These are phyloP conservation scores for Pulicaria dysenterica DNA, from an alignment of 129 eudicot species.

Conservation along the genomic window DNA sequence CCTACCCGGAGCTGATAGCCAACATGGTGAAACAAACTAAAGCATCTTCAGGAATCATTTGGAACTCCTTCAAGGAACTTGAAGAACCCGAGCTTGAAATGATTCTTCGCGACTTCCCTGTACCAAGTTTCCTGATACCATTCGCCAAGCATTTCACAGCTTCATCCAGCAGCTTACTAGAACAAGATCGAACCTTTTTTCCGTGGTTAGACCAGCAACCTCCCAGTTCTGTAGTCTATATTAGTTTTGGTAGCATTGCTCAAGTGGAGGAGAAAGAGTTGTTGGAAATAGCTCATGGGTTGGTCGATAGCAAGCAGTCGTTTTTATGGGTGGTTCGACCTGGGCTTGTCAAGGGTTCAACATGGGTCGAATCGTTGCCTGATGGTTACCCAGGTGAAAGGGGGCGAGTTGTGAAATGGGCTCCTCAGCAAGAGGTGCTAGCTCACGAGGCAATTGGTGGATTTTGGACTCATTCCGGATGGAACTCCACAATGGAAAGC, in stretches of 20 bases:
- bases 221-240: slow-evolving; percentile 47
- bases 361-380: slow-evolving; percentile 33
- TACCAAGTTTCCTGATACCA: slow-evolving; percentile 40
- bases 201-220: slow-evolving; percentile 51
- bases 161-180: slow-evolving; percentile 31
- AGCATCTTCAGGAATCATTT: slow-evolving; percentile 37
- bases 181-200: slow-evolving; percentile 33
- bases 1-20: not conserved
- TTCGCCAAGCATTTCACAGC: slow-evolving; percentile 38
- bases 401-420: slow-evolving; percentile 57
- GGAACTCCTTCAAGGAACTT: slow-evolving; percentile 45
- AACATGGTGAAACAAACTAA: slow-evolving; percentile 33
- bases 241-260: slow-evolving; percentile 56
- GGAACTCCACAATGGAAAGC: slow-evolving; percentile 67
- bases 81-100: slow-evolving; percentile 30
- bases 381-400: slow-evolving; percentile 31
- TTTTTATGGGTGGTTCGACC: slow-evolving; percentile 58
- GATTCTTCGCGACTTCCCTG: slow-evolving; percentile 9
- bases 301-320: slow-evolving; percentile 40
- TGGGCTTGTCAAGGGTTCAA: slow-evolving; percentile 32
- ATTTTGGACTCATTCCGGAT: slow-evolving; percentile 64
- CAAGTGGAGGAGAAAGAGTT: slow-evolving; percentile 30
- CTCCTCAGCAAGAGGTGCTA: slow-evolving; percentile 52
- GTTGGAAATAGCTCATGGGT: slow-evolving; percentile 48
- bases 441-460: slow-evolving; percentile 44